These are phyloP conservation scores for Protomyces macrosporus DNA, from an alignment of 1,139 yeast species.

Conservation along the genomic window DNA sequence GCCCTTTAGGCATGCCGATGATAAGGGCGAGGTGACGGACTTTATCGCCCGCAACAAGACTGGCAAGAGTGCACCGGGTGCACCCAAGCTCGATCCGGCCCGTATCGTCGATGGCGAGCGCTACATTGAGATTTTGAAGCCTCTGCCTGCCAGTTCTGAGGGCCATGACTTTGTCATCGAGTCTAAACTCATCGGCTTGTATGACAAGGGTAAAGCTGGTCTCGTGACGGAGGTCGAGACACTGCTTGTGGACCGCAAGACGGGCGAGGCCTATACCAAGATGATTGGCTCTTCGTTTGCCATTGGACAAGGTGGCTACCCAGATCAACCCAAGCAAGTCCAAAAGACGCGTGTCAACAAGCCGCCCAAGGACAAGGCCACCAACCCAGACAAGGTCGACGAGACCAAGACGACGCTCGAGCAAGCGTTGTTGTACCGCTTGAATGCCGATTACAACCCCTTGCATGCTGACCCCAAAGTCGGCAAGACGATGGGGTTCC, in stretches of 20 bases:
- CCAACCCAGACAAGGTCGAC: background rate
- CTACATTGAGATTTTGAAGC: slow-evolving; percentile 17
- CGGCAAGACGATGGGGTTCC: slow-evolving; percentile 20
- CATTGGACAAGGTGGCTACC: slow-evolving; percentile 23
- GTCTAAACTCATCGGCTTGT: slow-evolving; percentile 14
- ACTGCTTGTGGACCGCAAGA: slow-evolving; percentile 14
- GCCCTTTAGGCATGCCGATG: slow-evolving; percentile 16
- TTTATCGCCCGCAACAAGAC: slow-evolving; percentile 14
- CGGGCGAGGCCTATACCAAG: slow-evolving; percentile 19
- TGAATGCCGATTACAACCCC: slow-evolving; percentile 24
- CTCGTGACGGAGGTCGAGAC: slow-evolving; percentile 21
- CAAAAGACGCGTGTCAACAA: slow-evolving; percentile 11
- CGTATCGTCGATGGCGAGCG: slow-evolving; percentile 24
- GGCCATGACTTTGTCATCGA: slow-evolving; percentile 19
- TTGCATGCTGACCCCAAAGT: slow-evolving; percentile 23
- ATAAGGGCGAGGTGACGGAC: slow-evolving; percentile 15
- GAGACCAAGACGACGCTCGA: slow-evolving; percentile 23
- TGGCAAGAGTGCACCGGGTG: slow-evolving; percentile 15
- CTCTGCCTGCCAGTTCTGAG: slow-evolving; percentile 8
- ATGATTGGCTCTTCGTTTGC: slow-evolving; percentile 19
- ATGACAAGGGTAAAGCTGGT: slow-evolving; percentile 25
- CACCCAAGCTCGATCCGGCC: slow-evolving; percentile 18
- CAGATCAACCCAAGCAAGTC: slow-evolving; percentile 12
- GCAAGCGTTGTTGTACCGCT: slow-evolving; percentile 17
- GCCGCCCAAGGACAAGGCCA: slow-evolving; percentile 18